Evolutionary conservation across 1,284 basidiomycete species (phyloP).

Genomic region (Apiotrichum sp.): DNA sequence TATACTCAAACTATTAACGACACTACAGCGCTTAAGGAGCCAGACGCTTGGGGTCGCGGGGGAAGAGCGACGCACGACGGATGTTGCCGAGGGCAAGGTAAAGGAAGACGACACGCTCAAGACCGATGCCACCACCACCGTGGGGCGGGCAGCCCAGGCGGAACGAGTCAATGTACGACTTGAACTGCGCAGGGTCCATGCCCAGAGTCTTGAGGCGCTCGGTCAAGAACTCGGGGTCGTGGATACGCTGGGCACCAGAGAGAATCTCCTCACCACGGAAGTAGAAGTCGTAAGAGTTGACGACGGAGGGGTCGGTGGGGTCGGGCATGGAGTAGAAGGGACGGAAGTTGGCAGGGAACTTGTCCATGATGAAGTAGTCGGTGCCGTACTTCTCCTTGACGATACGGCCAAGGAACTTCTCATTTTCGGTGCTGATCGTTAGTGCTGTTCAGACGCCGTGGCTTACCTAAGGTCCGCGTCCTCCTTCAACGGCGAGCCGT

Average conservation of each 20-base stretch:
- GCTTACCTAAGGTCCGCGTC: slow-evolving; percentile 69
- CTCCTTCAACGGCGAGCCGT: slow-evolving; percentile 54
- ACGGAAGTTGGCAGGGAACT: slow-evolving; percentile 65
- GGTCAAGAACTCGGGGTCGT: slow-evolving; percentile 76
- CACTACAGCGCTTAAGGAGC: slow-evolving; percentile 27
- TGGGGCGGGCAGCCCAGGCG: slow-evolving; percentile 83
- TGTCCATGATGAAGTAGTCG: slow-evolving; percentile 97
- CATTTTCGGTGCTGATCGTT: slow-evolving; percentile 51
- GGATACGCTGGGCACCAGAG: slow-evolving; percentile 94
- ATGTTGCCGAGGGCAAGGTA: slow-evolving; percentile 88
- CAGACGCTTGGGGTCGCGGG: slow-evolving; percentile 70
- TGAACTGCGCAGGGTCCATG: slow-evolving; percentile 80
- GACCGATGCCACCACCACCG: slow-evolving; percentile 58
- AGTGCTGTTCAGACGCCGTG: slow-evolving; percentile 48
- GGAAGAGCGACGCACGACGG: slow-evolving; percentile 87
- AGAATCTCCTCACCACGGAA: slow-evolving; percentile 99
- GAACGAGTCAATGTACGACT: slow-evolving; percentile 89
- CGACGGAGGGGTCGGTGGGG: slow-evolving; percentile 76
- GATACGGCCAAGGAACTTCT: slow-evolving; percentile 82
- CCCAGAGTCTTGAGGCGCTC: slow-evolving; percentile 69
- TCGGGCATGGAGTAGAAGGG: slow-evolving; percentile 99
- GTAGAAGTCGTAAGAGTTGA: slow-evolving; percentile 99
- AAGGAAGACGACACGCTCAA: slow-evolving; percentile 92
- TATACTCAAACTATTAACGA: background rate
- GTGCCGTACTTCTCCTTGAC: slow-evolving; percentile 83